These are phyloP conservation scores for Sclerotinia minor DNA, from an alignment of 2,329 filamentous ascomycete genomes.

Conservation along the genomic window DNA sequence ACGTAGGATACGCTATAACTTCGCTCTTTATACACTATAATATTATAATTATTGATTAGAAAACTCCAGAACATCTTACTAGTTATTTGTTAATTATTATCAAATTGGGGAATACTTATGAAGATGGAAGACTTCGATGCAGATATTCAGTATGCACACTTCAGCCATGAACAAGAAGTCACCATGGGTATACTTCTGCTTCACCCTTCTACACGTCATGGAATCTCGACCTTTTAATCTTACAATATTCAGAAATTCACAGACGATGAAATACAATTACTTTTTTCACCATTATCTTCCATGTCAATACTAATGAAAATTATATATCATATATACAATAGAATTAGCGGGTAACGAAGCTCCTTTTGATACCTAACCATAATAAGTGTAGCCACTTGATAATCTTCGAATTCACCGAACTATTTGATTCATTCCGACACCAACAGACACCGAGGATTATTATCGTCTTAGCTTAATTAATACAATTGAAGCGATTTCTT, in stretches of 20 bases:
- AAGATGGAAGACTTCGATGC: background rate
- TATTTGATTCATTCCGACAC: too few species aligned
- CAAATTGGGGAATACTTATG: background rate
- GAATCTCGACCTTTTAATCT: background rate
- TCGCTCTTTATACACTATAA: background rate
- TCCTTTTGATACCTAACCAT: too few species aligned
- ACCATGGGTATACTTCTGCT: background rate
- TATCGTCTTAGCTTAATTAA: too few species aligned
- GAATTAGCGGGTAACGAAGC: too few species aligned
- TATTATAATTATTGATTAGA: constrained; percentile 2
- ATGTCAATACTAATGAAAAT: too few species aligned
- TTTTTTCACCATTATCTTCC: too few species aligned
- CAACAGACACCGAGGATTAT: too few species aligned
- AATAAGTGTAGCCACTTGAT: too few species aligned
- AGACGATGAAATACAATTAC: too few species aligned
- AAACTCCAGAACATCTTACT: background rate
- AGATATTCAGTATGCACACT: background rate
- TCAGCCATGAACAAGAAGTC: background rate
- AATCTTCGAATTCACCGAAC: too few species aligned
- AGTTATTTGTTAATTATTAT: background rate
- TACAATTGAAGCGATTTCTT: fast-evolving
- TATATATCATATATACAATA: too few species aligned
- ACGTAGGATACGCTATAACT: background rate
- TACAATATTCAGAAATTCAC: too few species aligned
- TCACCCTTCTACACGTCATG: background rate